These are phyloP conservation scores for Chlorella variabilis DNA, from an alignment of 163 green algal species.

Conservation along the genomic window DNA sequence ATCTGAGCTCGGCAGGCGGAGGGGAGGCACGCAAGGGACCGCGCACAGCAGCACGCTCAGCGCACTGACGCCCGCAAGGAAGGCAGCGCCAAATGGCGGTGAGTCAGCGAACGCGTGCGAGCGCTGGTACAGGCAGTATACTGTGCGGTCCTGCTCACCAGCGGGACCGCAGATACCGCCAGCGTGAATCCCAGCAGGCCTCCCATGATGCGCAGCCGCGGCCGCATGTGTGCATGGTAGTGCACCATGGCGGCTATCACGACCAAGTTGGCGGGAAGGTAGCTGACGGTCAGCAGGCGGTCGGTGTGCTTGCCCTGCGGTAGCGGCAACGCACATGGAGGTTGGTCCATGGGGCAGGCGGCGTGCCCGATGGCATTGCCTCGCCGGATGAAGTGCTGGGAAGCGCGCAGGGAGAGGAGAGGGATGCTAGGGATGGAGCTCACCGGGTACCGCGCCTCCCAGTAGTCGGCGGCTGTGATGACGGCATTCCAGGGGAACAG, in stretches of 20 bases:
- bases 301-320: constrained; percentile 75
- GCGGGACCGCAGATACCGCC: constrained; percentile 57
- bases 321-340: background rate
- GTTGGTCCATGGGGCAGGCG: no score
- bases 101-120: no score
- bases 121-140: no score
- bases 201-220: constrained; percentile 54
- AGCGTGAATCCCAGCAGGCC: constrained; percentile 71
- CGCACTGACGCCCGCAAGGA: no score
- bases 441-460: constrained; percentile 62
- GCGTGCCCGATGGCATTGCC: no score
- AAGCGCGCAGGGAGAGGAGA: background rate
- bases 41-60: background rate
- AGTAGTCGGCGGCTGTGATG: constrained; percentile 81
- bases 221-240: constrained; percentile 37
- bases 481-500: constrained; percentile 83
- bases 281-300: constrained; percentile 72
- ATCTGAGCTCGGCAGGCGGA: no score
- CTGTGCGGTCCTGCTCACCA: constrained; percentile 56
- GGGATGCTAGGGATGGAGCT: background rate
- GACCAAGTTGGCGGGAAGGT: constrained; percentile 70
- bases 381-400: no score
- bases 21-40: background rate
- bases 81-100: no score
- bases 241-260: constrained; percentile 59